Conservation (phyloP, 169 alveolate species). For the Theileria sp. region DNA sequence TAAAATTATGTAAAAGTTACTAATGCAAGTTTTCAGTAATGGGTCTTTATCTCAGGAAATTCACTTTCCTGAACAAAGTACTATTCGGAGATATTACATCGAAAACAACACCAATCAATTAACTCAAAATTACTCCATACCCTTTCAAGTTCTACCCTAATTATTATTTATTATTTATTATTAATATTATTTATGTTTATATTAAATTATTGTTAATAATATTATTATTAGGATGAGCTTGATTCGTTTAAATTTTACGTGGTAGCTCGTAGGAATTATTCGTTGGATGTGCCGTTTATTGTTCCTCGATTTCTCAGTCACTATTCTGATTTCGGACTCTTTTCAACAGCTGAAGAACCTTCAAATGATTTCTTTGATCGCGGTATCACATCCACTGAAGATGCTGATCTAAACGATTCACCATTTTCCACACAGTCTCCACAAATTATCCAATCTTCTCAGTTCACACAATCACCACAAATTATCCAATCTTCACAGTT, state of each 20-base stretch:
- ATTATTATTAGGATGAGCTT: slow-evolving; percentile 21
- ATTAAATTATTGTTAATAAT: neutral
- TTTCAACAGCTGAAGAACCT: neutral
- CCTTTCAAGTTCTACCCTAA: neutral
- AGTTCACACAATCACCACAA: no score
- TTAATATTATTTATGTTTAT: no score
- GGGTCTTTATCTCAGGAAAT: slow-evolving; percentile 24
- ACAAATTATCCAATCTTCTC: neutral
- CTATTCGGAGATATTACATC: slow-evolving; percentile 59
- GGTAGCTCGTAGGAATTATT: slow-evolving; percentile 54
- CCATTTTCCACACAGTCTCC: neutral
- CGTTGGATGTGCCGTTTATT: slow-evolving; percentile 30
- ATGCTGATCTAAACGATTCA: slow-evolving; percentile 8
- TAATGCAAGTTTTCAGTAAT: neutral
- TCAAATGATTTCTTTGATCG: slow-evolving; percentile 48
- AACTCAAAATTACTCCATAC: neutral
- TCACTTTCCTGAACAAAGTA: slow-evolving; percentile 23
- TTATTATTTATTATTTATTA: no score
- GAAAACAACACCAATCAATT: slow-evolving; percentile 4
- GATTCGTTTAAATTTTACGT: slow-evolving; percentile 42
- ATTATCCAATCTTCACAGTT: no score
- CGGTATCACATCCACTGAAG: slow-evolving; percentile 55
- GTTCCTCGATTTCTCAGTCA: slow-evolving; percentile 31
- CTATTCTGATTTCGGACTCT: slow-evolving; percentile 10
- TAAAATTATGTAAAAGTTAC: neutral